Evolutionary conservation across 495 filamentous ascomycete species (phyloP).

Genomic region (Lophium mytilinum): DNA sequence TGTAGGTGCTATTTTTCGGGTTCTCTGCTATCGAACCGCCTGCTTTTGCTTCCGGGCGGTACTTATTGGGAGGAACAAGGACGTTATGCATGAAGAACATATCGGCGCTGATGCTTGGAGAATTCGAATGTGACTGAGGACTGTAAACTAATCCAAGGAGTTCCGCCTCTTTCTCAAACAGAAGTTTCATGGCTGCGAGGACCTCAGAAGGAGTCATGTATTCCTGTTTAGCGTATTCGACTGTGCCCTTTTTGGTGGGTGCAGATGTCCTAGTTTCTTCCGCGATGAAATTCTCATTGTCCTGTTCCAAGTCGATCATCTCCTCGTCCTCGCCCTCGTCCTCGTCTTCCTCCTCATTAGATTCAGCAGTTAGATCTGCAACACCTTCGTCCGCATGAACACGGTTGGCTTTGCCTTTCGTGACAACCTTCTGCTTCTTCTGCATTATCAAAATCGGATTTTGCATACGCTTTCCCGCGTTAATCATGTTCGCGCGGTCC

Average conservation of each 20-base stretch:
- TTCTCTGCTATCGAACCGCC: conserved; percentile 75
- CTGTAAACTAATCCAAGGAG: conserved; percentile 76
- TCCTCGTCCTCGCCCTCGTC: conserved; percentile 34
- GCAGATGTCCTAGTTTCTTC: conserved; percentile 33
- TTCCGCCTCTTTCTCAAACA: conserved; percentile 83
- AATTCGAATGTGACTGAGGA: conserved; percentile 49
- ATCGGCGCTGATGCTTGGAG: conserved; percentile 55
- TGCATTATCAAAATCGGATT: conserved; percentile 48
- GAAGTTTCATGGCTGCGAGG: conserved; percentile 59
- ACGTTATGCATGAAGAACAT: conserved; percentile 90
- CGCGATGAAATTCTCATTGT: conserved; percentile 28
- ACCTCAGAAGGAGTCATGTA: conserved; percentile 72
- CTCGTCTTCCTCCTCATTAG: conserved; percentile 37
- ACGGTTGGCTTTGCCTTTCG: conserved; percentile 13
- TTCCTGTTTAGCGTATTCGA: conserved; percentile 39
- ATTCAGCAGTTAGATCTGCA: conserved; percentile 50
- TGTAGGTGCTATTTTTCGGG: conserved; percentile 77
- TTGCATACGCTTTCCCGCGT: conserved; percentile 55
- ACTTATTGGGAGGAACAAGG: conserved; percentile 85
- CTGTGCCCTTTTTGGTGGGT: conserved; percentile 31
- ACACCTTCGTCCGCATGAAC: conserved; percentile 59
- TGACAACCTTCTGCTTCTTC: conserved; percentile 15
- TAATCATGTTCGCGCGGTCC: conserved; percentile 62
- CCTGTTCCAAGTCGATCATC: conserved; percentile 40
- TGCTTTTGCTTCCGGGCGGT: conserved; percentile 77